phyloP scores from a whole-genome alignment of 257 asterid genomes.

The Forsythia viridissima region DNA sequence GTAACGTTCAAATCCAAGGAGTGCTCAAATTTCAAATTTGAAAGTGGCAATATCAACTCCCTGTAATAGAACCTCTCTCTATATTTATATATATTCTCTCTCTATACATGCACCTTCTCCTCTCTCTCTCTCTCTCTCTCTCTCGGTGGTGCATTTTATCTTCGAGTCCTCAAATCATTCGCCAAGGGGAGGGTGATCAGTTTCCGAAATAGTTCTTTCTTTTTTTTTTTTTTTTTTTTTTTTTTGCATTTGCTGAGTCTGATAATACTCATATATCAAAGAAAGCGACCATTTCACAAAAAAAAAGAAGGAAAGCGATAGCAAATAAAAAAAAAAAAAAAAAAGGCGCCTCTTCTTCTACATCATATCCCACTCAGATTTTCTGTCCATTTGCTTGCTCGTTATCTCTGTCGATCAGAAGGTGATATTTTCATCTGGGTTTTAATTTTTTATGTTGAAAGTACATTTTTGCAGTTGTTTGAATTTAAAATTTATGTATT shows the following conservation, averaged over 20 bases:
- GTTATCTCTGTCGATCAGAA: background rate
- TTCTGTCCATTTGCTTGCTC: background rate
- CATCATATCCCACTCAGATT: background rate
- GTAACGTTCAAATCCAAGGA: background rate
- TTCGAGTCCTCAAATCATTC: background rate
- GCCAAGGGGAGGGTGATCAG: background rate
- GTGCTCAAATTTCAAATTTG: background rate
- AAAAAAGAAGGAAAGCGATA: background rate
- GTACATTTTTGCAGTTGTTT: background rate
- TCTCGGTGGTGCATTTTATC: background rate
- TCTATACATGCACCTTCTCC: background rate
- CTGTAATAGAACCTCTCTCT: background rate
- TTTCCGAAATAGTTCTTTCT: background rate
- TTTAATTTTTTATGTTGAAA: background rate
- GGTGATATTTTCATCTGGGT: background rate
- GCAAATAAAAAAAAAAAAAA: background rate
- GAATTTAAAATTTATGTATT: background rate
- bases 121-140: background rate
- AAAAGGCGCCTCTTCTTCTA: background rate
- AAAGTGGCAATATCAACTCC: background rate
- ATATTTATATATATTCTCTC: background rate
- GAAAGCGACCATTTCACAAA: background rate
- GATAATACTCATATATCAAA: background rate
- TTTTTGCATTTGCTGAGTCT: background rate
- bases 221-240: no score